Evolutionary conservation across 805 yeast genomes (phyloP), one percentile per base, ranked within the genome.

Genomic region (Wickerhamomyces alni): DNA sequence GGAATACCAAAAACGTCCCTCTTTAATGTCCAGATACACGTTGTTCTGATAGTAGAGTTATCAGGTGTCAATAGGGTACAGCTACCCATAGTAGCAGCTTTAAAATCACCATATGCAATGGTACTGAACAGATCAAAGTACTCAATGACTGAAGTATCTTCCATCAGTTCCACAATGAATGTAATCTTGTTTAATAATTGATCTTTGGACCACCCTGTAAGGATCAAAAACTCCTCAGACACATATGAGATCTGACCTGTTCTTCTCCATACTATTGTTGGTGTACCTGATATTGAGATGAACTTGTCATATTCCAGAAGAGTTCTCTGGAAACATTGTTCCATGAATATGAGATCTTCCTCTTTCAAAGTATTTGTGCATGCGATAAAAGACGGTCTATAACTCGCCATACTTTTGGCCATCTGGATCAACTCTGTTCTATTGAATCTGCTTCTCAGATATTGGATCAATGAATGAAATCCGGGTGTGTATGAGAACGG

Each of bases 1-100:
- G 99, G 99, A 38, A 91, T 82, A 8, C 96, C 97, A 63, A 93
- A 91, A 15, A 91, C 94, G 57, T 91, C 98, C 58, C 97, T 70
- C 56, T 89, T 88, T 47, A 93, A 66, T 1, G 98, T 93, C 95
- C 96, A 87, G 52, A 85, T 81, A 52, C 95, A 82, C 22, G 87
- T 77, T 0, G 97, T 86, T 37, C 82, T 69, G 35, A 91, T 74
- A 18, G 58, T 59, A 40, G 75, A 74, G 12, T 58, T 60, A 29
- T 59, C 56, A 30, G 83, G 77, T 1, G 89, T 83, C 32, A 86
- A 57, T 28, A 91, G 66, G 0, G 88, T 80, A 63, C 97, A 91
- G 38, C 80, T 85, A 22, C 86, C 78, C 86, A 87, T 87, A n/a
- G 85, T 82, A 5, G 83, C 82, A 15, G 96, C 96, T 38, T 82